phyloP scores from a whole-genome alignment of 345 rosid genomes.

The Salix arbutifolia region DNA sequence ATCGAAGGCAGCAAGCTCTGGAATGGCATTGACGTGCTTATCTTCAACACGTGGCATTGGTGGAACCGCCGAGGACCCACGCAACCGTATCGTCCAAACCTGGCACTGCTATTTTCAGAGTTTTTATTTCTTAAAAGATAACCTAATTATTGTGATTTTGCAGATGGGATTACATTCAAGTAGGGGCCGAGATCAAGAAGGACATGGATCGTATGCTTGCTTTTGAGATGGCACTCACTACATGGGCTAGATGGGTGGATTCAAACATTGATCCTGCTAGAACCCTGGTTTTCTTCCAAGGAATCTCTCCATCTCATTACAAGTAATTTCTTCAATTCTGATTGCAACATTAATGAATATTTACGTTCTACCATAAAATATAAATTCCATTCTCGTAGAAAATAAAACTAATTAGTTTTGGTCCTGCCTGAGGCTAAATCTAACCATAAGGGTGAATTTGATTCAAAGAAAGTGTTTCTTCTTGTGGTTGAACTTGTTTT shows the following conservation, averaged over 20 bases:
- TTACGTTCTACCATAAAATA: no score
- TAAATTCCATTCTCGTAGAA: no score
- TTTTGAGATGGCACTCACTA: slow-evolving; percentile 42
- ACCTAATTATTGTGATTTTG: background rate
- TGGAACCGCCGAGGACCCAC: slow-evolving; percentile 56
- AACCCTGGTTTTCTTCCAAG: slow-evolving; percentile 51
- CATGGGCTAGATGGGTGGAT: slow-evolving; percentile 64
- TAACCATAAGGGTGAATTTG: no score
- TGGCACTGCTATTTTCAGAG: no score
- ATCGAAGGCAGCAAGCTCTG: slow-evolving; percentile 44
- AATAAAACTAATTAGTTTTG: no score
- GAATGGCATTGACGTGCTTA: slow-evolving; percentile 50
- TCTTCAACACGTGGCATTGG: slow-evolving; percentile 75
- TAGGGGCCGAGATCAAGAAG: slow-evolving; percentile 27
- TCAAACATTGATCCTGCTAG: slow-evolving; percentile 36
- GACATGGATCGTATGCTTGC: slow-evolving; percentile 65
- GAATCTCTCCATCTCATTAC: slow-evolving; percentile 53
- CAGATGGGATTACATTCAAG: slow-evolving; percentile 59
- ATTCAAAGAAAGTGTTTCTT: no score
- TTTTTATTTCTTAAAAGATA: background rate
- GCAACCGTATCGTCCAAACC: slow-evolving; percentile 34
- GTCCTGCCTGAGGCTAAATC: no score
- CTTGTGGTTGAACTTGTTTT: no score
- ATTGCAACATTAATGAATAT: no score
- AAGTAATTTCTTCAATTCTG: slow-evolving; percentile 25